Evolutionary conservation across 2,329 filamentous ascomycete genomes (phyloP).

Genomic region (Talaromyces rugulosus): DNA sequence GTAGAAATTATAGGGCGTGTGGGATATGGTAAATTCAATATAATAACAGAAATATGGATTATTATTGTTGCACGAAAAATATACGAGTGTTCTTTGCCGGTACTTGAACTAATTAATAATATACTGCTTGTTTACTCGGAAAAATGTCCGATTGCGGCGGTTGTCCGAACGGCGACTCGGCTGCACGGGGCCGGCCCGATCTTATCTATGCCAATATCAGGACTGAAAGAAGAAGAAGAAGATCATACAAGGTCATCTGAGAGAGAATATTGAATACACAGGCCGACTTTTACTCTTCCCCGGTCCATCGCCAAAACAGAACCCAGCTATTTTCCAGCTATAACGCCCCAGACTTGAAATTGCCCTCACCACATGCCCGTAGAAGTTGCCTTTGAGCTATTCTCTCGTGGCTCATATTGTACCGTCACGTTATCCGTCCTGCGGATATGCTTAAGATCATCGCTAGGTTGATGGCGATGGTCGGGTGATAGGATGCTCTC

Average conservation of each 20-base stretch:
- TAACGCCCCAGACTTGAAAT: not conserved
- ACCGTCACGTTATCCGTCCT: constrained; percentile 20
- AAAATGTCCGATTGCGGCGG: not conserved
- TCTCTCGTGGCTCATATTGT: constrained; percentile 16
- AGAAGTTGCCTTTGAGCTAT: not conserved
- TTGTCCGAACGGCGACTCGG: not conserved
- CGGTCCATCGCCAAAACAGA: not conserved
- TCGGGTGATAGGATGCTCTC: constrained; percentile 16
- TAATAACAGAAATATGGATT: not conserved
- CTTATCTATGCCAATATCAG: not conserved
- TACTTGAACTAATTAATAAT: not conserved
- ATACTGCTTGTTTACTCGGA: not conserved
- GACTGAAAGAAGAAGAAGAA: no score
- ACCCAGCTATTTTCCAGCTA: not conserved
- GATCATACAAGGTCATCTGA: no score
- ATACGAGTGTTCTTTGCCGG: not conserved
- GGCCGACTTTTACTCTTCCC: not conserved
- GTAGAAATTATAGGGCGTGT: not conserved
- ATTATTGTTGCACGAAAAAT: not conserved
- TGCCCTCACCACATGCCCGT: constrained; percentile 1
- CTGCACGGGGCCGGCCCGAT: not conserved
- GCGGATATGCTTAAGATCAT: constrained; percentile 12
- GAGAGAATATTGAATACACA: not conserved
- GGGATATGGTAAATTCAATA: no score
- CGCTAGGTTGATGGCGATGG: not conserved